These are phyloP conservation scores for Fonsecaea nubica DNA, from an alignment of 2,329 filamentous ascomycete genomes.

Conservation along the genomic window DNA sequence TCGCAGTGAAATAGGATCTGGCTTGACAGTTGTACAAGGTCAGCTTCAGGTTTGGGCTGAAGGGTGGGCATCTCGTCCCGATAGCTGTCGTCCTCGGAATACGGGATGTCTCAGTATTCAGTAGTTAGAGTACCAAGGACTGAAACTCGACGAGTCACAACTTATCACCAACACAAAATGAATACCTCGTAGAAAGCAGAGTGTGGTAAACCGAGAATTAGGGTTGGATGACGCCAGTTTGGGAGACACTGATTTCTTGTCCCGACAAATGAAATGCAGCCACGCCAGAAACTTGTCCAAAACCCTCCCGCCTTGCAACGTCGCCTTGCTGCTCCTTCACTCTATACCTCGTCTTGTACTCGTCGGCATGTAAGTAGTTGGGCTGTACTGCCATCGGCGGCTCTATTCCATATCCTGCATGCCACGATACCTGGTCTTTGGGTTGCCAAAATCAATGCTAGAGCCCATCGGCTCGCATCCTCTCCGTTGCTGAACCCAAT, in stretches of 20 bases:
- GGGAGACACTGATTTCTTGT: background rate
- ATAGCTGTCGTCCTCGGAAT: background rate
- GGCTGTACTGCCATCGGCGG: slow-evolving; percentile 16
- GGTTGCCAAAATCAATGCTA: slow-evolving; percentile 19
- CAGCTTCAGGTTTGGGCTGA: background rate
- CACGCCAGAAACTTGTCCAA: background rate
- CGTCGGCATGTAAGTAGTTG: slow-evolving; percentile 15
- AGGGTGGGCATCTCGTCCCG: background rate
- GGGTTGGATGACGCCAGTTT: background rate
- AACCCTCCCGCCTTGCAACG: background rate
- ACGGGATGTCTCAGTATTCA: too few species aligned
- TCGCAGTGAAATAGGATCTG: background rate
- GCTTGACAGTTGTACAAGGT: background rate
- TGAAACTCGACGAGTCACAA: background rate
- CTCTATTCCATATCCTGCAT: slow-evolving; percentile 9
- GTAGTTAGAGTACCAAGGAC: too few species aligned
- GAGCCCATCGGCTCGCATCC: slow-evolving; percentile 13
- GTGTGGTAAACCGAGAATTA: background rate
- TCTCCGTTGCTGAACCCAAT: slow-evolving; percentile 10
- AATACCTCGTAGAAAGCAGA: background rate
- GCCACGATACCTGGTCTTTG: slow-evolving; percentile 21
- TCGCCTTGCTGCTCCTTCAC: slow-evolving; percentile 5
- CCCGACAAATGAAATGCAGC: slow-evolving; percentile 20
- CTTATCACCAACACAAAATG: background rate
- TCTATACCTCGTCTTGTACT: slow-evolving; percentile 9